Evolutionary conservation across 2,329 filamentous ascomycete genomes (phyloP), one percentile per base, ranked within the genome.

Genomic region (Ophiobolus disseminans): DNA sequence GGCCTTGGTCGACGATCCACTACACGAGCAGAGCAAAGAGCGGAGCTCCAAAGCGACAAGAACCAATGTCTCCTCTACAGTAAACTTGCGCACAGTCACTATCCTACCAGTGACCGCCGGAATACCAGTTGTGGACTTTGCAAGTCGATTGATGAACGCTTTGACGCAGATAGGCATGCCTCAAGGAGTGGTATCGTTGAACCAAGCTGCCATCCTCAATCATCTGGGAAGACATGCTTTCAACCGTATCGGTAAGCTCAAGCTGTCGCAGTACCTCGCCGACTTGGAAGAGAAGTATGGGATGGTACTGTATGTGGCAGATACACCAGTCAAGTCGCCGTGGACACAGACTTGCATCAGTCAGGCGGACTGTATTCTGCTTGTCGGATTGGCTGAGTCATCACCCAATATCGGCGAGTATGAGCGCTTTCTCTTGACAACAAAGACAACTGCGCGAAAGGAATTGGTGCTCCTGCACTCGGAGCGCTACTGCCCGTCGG

Each of bases 311-410:
- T 99, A 99, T 68, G 87, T 99, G 48, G 94, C 93, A 41, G 94
- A 99, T 72, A 99, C 95, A 4, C 96, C 87, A 52, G 94, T 97
- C 63, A 97, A 96, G 63, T 91, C 95, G 1, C 92, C 93, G 0
- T 99, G 94, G 94, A 99, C 95, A 0, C 91, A 97, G 66, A 97
- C 94, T 0, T 99, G 95, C 70, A 97, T 99, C 57, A 88, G 89
- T 13, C 94, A 99, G 73, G 94, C 94, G 1, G 94, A 99, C 73
- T 97, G 92, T 60, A 97, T 99, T 56, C 80, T 99, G 6, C 80
- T 99, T 7, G 91, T 99, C 21, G 94, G 91, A 1, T 77, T 97
- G 11, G 94, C 92, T 1, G 94, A 97, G 69, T 88, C 88, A 0
- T 96, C 92, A 3, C 88, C 94, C 0, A 87, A 84, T 35, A 94